These are phyloP conservation scores for Aleurites moluccanus DNA, from an alignment of 441 rosid species.

Conservation along the genomic window DNA sequence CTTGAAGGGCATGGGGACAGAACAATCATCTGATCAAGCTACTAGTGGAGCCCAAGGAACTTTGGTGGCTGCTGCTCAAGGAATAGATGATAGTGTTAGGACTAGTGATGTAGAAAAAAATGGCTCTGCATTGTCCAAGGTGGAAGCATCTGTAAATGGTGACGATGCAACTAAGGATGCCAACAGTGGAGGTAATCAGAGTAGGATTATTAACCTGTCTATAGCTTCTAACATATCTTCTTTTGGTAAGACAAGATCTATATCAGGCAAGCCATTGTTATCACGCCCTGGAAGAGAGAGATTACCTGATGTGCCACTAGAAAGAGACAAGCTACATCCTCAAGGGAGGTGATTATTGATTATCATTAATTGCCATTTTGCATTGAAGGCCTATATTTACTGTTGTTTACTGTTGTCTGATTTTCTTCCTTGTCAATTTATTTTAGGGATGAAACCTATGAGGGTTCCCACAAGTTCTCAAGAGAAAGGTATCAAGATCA, in stretches of 20 bases:
- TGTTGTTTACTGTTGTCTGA: constrained; percentile 14
- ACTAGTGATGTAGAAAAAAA: constrained; percentile 37
- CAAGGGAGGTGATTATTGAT: constrained; percentile 79
- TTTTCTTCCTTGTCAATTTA: constrained; percentile 20
- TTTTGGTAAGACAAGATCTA: constrained; percentile 44
- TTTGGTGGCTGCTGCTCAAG: constrained; percentile 31
- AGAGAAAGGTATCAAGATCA: constrained; percentile 65
- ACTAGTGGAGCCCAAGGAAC: constrained; percentile 37
- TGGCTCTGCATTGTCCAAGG: constrained; percentile 37
- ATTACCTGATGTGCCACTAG: constrained; percentile 54
- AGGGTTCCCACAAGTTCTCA: constrained; percentile 48
- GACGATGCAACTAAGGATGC: constrained; percentile 46
- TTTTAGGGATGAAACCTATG: constrained; percentile 54
- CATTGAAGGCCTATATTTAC: constrained; percentile 1
- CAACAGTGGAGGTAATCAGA: constrained; percentile 46
- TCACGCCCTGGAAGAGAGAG: constrained; percentile 54
- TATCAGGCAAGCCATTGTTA: constrained; percentile 46
- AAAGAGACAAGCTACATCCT: constrained; percentile 43
- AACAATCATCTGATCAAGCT: constrained; percentile 35
- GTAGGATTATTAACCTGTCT: constrained; percentile 63
- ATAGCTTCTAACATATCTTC: constrained; percentile 46
- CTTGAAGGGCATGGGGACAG: constrained; percentile 28
- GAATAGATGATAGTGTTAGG: constrained; percentile 33
- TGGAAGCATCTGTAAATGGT: constrained; percentile 38
- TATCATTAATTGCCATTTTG: constrained; percentile 17